These are phyloP conservation scores for Nannizzia gypsea DNA, from an alignment of 2,329 filamentous ascomycete species.

Conservation along the genomic window DNA sequence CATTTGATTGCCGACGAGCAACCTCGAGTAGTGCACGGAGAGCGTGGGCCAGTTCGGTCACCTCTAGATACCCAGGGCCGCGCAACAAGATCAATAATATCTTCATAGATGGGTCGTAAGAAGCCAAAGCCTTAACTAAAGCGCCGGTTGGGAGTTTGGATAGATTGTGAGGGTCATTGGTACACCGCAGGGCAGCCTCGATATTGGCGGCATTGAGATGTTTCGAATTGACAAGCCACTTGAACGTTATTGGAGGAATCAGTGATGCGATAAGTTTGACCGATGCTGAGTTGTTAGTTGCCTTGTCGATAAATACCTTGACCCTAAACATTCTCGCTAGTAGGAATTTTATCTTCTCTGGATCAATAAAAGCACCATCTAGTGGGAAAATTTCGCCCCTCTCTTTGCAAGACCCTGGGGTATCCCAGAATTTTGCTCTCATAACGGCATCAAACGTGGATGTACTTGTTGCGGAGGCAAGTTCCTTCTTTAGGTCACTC, in stretches of 20 bases:
- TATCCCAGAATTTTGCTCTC: conserved; percentile 12
- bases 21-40: conserved; percentile 30
- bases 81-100: conserved; percentile 28
- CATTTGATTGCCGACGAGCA: conserved; percentile 26
- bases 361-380: conserved; percentile 23
- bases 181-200: conserved; percentile 28
- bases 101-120: conserved; percentile 29
- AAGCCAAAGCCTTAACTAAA: conserved; percentile 29
- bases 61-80: conserved; percentile 24
- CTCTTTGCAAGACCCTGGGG: conserved; percentile 20
- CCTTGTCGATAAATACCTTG: conserved; percentile 11
- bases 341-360: conserved; percentile 28
- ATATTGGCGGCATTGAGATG: conserved; percentile 31
- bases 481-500: conserved; percentile 24
- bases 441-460: conserved; percentile 27
- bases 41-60: conserved; percentile 30
- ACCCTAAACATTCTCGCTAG: conserved; percentile 30
- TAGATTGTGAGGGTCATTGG: conserved; percentile 25
- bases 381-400: conserved; percentile 18
- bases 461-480: conserved; percentile 20
- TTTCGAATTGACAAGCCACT: conserved; percentile 32
- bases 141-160: conserved; percentile 28
- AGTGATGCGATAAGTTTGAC: conserved; percentile 24
- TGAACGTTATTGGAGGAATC: conserved; percentile 29
- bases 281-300: conserved; percentile 13